A percentile compares a stretch with the other conserved stretches of the same genome.
Evolutionary conservation across 192 early-diverging fungal species (phyloP).

Genomic region (Coemansia sp.): DNA sequence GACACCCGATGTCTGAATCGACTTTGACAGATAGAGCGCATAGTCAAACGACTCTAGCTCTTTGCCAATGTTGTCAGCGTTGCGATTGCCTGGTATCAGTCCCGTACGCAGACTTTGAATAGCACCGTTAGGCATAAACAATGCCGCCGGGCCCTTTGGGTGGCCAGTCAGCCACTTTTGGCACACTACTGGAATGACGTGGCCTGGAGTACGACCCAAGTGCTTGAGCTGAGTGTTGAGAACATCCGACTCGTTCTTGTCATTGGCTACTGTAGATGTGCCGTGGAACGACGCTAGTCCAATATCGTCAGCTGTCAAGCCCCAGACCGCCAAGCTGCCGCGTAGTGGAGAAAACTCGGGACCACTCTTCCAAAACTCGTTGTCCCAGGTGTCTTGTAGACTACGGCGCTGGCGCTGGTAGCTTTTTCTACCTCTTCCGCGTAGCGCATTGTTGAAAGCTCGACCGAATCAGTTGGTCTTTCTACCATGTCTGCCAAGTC

Average conservation of each 20-base stretch:
- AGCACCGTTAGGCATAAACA: conserved; percentile 93
- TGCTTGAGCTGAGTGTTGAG: conserved; percentile 85
- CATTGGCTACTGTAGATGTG: conserved; percentile 91
- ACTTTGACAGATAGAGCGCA: conserved; percentile 77
- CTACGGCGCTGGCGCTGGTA: conserved; percentile 70
- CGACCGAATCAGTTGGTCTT: not conserved
- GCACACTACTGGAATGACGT: conserved; percentile 80
- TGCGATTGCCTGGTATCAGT: conserved; percentile 90
- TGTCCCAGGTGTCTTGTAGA: conserved; percentile 72
- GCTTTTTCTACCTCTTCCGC: conserved; percentile 62
- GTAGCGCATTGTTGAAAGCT: not conserved
- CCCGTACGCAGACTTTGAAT: conserved; percentile 83
- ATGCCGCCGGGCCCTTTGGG: conserved; percentile 89
- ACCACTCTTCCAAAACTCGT: conserved; percentile 79
- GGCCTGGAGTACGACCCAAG: conserved; percentile 84
- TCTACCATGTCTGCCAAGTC: not conserved
- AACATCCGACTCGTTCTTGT: conserved; percentile 91
- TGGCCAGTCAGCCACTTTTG: conserved; percentile 94
- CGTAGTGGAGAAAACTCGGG: conserved; percentile 81
- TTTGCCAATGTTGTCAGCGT: conserved; percentile 57
- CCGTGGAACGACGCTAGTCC: conserved; percentile 95
- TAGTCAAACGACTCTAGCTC: conserved; percentile 76
- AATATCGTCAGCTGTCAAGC: conserved; percentile 89
- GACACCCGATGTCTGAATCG: conserved; percentile 69
- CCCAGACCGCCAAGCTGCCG: conserved; percentile 86